Conservation (phyloP, 75 land plant species). For the Pinus tabuliformis region DNA sequence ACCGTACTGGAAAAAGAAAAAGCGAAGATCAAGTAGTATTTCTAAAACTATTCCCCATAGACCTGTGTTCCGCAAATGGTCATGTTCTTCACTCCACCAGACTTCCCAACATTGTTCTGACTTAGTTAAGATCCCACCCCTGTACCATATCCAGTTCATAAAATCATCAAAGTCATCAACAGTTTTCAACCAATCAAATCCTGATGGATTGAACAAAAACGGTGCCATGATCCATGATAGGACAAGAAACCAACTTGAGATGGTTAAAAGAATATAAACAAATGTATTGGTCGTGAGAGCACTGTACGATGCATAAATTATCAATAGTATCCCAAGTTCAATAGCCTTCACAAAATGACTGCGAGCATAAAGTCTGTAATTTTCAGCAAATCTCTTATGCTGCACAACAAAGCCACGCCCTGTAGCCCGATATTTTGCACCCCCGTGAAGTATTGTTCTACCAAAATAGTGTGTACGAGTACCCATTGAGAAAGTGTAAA, state of each 20-base stretch:
- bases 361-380: slow-evolving; percentile 85
- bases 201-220: slow-evolving; percentile 88
- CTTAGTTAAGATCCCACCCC: slow-evolving; percentile 67
- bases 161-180: slow-evolving; percentile 90
- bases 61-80: slow-evolving; percentile 80
- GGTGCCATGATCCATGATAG: slow-evolving; percentile 90
- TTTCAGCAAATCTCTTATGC: slow-evolving; percentile 90
- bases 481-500: slow-evolving; percentile 94
- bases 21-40: slow-evolving; percentile 69
- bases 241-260: slow-evolving; percentile 91
- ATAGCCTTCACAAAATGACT: slow-evolving; percentile 92
- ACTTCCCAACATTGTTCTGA: slow-evolving; percentile 87
- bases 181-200: slow-evolving; percentile 95
- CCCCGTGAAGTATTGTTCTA: slow-evolving; percentile 92
- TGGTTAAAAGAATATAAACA: slow-evolving; percentile 76
- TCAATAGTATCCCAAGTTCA: slow-evolving; percentile 77
- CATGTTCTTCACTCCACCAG: slow-evolving; percentile 97
- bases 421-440: slow-evolving; percentile 94
- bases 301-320: slow-evolving; percentile 67
- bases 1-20: slow-evolving; percentile 93
- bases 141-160: slow-evolving; percentile 89
- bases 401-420: slow-evolving; percentile 97
- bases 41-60: slow-evolving; percentile 82
- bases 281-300: slow-evolving; percentile 40
- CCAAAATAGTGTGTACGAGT: slow-evolving; percentile 89